Evolutionary conservation across 208 protist genomes (phyloP).

Genomic region (Trypanosoma conorhini): DNA sequence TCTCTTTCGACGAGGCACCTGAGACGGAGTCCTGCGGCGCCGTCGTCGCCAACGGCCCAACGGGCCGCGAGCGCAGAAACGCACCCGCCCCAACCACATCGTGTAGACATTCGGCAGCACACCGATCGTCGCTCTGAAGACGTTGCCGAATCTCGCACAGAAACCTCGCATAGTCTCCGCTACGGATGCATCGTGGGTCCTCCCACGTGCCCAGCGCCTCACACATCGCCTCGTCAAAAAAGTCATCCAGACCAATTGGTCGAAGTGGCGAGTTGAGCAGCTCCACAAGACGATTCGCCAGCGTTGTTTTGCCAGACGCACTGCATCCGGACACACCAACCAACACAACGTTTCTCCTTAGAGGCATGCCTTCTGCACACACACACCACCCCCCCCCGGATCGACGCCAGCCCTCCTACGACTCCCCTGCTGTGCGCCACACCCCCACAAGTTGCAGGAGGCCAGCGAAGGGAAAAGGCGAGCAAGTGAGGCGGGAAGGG

Average conservation of each 20-base stretch:
- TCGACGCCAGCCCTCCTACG: too few species aligned
- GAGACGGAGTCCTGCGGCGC: background rate
- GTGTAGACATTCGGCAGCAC: constrained; percentile 24
- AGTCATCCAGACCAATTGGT: constrained; percentile 56
- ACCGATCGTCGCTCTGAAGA: constrained; percentile 3
- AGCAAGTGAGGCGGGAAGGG: too few species aligned
- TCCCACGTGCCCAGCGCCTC: constrained; percentile 53
- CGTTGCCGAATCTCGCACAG: constrained; percentile 5
- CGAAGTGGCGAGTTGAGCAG: constrained; percentile 42
- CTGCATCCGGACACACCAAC: constrained; percentile 60
- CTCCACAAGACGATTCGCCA: constrained; percentile 36
- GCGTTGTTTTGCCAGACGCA: constrained; percentile 54
- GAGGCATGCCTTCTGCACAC: background rate
- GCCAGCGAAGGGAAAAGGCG: too few species aligned
- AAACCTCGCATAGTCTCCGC: constrained; percentile 14
- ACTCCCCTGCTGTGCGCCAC: too few species aligned
- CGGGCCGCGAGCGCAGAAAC: background rate
- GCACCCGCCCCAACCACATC: constrained; percentile 2
- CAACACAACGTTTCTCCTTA: constrained; percentile 17
- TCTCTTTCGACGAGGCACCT: constrained; percentile 41
- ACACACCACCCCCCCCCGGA: background rate
- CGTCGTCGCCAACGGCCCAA: background rate
- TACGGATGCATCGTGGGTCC: constrained; percentile 50
- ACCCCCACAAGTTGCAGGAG: too few species aligned
- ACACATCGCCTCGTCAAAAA: constrained; percentile 37